A percentile compares a stretch with the other conserved stretches of the same genome.
These are phyloP conservation scores for Penicillium paxilli DNA, from an alignment of 495 filamentous ascomycete genomes.

Conservation along the genomic window DNA sequence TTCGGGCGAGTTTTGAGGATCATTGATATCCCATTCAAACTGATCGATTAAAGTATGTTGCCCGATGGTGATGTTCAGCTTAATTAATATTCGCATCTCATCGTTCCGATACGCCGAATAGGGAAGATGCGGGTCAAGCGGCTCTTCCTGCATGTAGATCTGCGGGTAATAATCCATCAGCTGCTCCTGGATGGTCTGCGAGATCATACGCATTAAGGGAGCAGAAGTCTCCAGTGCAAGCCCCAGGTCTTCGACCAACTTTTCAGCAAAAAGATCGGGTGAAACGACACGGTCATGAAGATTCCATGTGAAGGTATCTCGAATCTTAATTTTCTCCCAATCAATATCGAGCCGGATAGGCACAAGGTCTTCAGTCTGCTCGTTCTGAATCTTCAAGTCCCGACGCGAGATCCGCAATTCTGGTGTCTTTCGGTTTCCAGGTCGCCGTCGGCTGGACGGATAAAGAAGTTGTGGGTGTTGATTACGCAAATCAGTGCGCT, in stretches of 20 bases:
- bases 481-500: conserved; percentile 64
- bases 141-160: conserved; percentile 83
- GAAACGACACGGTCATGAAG: conserved; percentile 83
- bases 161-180: conserved; percentile 91
- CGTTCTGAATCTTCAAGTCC: conserved; percentile 78
- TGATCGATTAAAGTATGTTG: conserved; percentile 93
- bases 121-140: conserved; percentile 84
- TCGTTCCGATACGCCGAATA: conserved; percentile 97
- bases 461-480: conserved; percentile 67
- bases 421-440: conserved; percentile 71
- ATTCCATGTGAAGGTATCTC: conserved; percentile 99
- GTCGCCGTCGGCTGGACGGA: conserved; percentile 67
- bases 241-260: conserved; percentile 88
- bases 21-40: conserved; percentile 99
- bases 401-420: conserved; percentile 70
- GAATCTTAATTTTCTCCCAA: conserved; percentile 90
- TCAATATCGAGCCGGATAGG: conserved; percentile 92
- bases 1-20: conserved; percentile 87
- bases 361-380: conserved; percentile 87
- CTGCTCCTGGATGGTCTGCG: conserved; percentile 83
- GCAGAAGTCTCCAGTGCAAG: conserved; percentile 63
- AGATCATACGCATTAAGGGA: conserved; percentile 73
- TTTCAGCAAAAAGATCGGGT: conserved; percentile 78
- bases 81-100: conserved; percentile 94
- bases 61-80: conserved; percentile 97